Percentiles rank a stretch among this genome's conserved stretches.
phyloP scores from a whole-genome alignment of 345 rosid genomes.

The Murraya koenigii region DNA sequence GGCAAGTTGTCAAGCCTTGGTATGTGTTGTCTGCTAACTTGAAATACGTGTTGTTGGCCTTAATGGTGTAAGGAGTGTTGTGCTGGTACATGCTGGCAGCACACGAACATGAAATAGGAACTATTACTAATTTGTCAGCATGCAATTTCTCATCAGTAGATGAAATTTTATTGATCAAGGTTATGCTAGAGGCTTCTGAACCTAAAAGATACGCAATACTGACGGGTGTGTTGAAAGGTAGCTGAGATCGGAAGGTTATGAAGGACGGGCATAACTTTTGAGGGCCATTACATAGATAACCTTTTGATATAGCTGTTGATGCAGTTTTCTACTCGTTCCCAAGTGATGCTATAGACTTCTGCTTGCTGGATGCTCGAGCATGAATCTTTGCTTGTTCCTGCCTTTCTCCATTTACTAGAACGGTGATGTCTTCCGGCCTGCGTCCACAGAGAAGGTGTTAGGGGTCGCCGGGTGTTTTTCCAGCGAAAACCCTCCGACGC shows the following conservation, averaged over 20 bases:
- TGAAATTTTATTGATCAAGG: slow-evolving; percentile 22
- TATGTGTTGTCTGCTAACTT: slow-evolving; percentile 9
- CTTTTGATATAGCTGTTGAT: slow-evolving; percentile 20
- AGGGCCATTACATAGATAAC: slow-evolving; percentile 28
- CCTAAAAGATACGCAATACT: slow-evolving; percentile 27
- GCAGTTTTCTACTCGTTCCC: too few relatives aligned
- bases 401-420: too few relatives aligned
- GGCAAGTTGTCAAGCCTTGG: slow-evolving; percentile 29
- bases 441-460: too few relatives aligned
- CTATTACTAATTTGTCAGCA: background rate
- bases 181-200: slow-evolving; percentile 23
- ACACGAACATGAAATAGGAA: slow-evolving; percentile 34
- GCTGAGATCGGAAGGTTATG: slow-evolving; percentile 17
- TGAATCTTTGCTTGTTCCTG: too few relatives aligned
- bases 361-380: too few relatives aligned
- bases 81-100: slow-evolving; percentile 18
- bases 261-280: slow-evolving; percentile 28
- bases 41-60: background rate
- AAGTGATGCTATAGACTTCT: too few relatives aligned
- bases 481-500: too few relatives aligned
- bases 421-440: too few relatives aligned
- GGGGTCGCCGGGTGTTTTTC: too few relatives aligned
- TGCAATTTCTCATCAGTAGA: background rate
- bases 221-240: slow-evolving; percentile 12
- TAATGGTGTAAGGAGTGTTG: background rate